phyloP scores from a whole-genome alignment of 2,329 filamentous ascomycete genomes.

The Fusarium sterilihyphosum region DNA sequence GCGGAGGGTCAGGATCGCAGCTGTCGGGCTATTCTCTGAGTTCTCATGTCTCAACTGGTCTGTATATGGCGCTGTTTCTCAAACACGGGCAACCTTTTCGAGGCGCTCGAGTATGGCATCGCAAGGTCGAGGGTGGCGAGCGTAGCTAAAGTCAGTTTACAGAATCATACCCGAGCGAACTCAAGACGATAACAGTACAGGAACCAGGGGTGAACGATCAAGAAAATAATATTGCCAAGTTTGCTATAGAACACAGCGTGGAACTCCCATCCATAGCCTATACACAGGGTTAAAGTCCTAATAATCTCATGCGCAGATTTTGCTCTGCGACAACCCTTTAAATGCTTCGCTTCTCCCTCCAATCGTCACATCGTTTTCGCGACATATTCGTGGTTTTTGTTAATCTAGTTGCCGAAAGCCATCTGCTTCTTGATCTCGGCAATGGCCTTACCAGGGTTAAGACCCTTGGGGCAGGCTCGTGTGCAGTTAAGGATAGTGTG shows the following conservation, averaged over 20 bases:
- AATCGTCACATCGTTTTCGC: constrained; percentile 28
- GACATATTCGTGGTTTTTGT: constrained; percentile 14
- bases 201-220: constrained; percentile 30
- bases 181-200: background rate
- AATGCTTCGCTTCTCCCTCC: constrained; percentile 26
- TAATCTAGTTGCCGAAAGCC: constrained; percentile 62
- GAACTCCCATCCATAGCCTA: constrained; percentile 44
- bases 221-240: constrained; percentile 42
- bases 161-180: background rate
- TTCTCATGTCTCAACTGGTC: too few species aligned
- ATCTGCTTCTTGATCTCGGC: constrained; percentile 99
- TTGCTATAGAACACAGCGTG: constrained; percentile 42
- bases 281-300: constrained; percentile 44
- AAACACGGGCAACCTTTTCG: background rate
- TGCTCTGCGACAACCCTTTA: constrained; percentile 36
- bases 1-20: background rate
- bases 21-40: background rate
- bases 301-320: constrained; percentile 39
- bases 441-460: constrained; percentile 95
- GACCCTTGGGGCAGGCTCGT: constrained; percentile 95
- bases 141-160: background rate
- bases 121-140: too few species aligned
- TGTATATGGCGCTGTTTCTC: background rate
- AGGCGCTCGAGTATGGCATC: background rate
- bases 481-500: constrained; percentile 99